Conservation (phyloP, 352 stramenopile species). For the Phytopythium delawarense region DNA sequence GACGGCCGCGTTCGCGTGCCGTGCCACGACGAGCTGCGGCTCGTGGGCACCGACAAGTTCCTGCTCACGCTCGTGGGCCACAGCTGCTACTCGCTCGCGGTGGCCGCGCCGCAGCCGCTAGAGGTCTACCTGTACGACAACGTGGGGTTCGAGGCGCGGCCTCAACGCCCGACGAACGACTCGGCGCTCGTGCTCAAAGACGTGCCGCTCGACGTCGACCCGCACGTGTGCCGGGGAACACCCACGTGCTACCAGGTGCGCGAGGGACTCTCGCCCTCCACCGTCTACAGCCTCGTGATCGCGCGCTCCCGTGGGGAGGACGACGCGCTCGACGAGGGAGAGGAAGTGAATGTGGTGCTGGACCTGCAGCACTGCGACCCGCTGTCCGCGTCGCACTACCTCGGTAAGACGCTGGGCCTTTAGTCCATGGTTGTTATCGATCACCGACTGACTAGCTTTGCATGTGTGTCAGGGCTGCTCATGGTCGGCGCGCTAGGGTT, state of each 20-base stretch:
- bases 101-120: slow-evolving; percentile 32
- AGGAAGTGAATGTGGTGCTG: slow-evolving; percentile 16
- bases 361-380: slow-evolving; percentile 38
- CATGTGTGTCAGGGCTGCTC: slow-evolving; percentile 21
- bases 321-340: slow-evolving; percentile 6
- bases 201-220: not conserved
- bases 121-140: slow-evolving; percentile 55
- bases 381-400: slow-evolving; percentile 30
- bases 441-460: not conserved
- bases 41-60: slow-evolving; percentile 38
- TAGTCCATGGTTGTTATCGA: not conserved
- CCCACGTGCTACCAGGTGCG: slow-evolving; percentile 28
- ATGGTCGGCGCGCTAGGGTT: slow-evolving; percentile 40
- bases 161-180: slow-evolving; percentile 7
- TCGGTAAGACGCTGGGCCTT: slow-evolving; percentile 18
- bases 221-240: slow-evolving; percentile 23
- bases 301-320: slow-evolving; percentile 16
- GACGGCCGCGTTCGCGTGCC: slow-evolving; percentile 40
- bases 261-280: slow-evolving; percentile 25
- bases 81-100: slow-evolving; percentile 42
- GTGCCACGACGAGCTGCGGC: slow-evolving; percentile 42
- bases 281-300: slow-evolving; percentile 44
- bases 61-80: slow-evolving; percentile 54
- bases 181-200: not conserved
- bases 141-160: slow-evolving; percentile 9